Evolutionary conservation across 163 green algal genomes (phyloP), one percentile per base, ranked within the genome.

Genomic region (Scenedesmus sp.): DNA sequence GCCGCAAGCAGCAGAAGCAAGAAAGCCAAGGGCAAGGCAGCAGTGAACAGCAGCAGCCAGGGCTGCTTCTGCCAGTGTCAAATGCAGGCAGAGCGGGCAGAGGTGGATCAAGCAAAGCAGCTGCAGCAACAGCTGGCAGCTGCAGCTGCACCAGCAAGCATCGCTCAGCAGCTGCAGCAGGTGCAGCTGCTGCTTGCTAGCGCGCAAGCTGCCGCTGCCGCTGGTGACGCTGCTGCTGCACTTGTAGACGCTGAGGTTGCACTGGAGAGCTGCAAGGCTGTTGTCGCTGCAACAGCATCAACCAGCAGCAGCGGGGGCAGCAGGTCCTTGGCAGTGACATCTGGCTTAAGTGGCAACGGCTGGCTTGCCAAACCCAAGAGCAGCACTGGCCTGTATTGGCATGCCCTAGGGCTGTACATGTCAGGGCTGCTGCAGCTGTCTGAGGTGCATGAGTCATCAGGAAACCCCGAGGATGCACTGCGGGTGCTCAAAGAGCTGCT

Each of bases 381-480:
- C 65, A 76, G 42, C 79, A 46, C 5, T 30, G 70, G 68, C 85
- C 80, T 94, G 49, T 51, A 43, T 15, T 94, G 92, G 90, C 83
- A 88, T 33, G 53, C 86, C 0, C 12, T 86, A 16, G 81, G 83
- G 2, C 65, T 81, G 16, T 91, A 93, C 65, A 35, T 94, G 51
- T 85, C 83, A 1, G 87, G 73, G 6, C 84, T 93, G 56, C 82
- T 91, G 83, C 89, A 88, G 42, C 90, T 88, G 43, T 86, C 87
- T 10, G 33, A 84, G 42, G 70, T 84, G 20, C 89, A 88, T 51
- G 90, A 94, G 84, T 84, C 86, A 0, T 65, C 78, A 9, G 90
- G 92, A n/a, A 91, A 86, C 61, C 51, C 78, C 4, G 90, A 93
- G 43, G 92, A 94, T 40, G 90, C 92, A 1, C 35, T 44, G 5